phyloP scores from a whole-genome alignment of 2,329 filamentous ascomycete genomes.

The Chlorencoelia australis region DNA sequence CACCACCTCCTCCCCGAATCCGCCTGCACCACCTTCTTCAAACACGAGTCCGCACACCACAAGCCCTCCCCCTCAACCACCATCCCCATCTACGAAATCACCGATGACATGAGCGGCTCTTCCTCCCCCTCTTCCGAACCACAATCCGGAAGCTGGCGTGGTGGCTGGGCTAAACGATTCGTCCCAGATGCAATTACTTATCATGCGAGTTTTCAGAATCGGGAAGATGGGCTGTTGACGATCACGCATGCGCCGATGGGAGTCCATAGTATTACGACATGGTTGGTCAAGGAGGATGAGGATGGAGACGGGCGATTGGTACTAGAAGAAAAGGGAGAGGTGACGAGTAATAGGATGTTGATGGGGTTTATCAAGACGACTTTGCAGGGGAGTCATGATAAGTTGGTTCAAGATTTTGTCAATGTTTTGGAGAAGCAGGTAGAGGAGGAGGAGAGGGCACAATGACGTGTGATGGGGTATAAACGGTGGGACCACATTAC shows the following conservation, averaged over 20 bases:
- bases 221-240: slow-evolving; percentile 15
- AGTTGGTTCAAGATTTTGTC: slow-evolving; percentile 53
- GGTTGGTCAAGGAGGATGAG: slow-evolving; percentile 55
- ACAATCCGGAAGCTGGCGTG: slow-evolving; percentile 68
- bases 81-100: slow-evolving; percentile 18
- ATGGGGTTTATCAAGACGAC: slow-evolving; percentile 70
- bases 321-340: slow-evolving; percentile 68
- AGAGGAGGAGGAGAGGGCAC: slow-evolving; percentile 1
- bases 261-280: slow-evolving; percentile 49
- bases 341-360: slow-evolving; percentile 68
- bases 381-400: slow-evolving; percentile 61
- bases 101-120: slow-evolving; percentile 29
- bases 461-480: too few species aligned
- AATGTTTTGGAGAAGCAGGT: slow-evolving; percentile 33
- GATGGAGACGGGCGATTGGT: slow-evolving; percentile 66
- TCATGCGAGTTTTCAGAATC: slow-evolving; percentile 15
- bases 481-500: too few species aligned
- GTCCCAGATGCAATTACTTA: slow-evolving; percentile 20
- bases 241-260: slow-evolving; percentile 26
- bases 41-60: slow-evolving; percentile 45
- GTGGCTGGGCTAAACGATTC: slow-evolving; percentile 47
- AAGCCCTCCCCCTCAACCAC: slow-evolving; percentile 36
- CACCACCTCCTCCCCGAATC: slow-evolving; percentile 51
- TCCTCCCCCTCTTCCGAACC: slow-evolving; percentile 39
- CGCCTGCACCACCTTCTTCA: slow-evolving; percentile 15